These are phyloP conservation scores for Xylariaceae sp. DNA, from an alignment of 2,329 filamentous ascomycete genomes.

Conservation along the genomic window DNA sequence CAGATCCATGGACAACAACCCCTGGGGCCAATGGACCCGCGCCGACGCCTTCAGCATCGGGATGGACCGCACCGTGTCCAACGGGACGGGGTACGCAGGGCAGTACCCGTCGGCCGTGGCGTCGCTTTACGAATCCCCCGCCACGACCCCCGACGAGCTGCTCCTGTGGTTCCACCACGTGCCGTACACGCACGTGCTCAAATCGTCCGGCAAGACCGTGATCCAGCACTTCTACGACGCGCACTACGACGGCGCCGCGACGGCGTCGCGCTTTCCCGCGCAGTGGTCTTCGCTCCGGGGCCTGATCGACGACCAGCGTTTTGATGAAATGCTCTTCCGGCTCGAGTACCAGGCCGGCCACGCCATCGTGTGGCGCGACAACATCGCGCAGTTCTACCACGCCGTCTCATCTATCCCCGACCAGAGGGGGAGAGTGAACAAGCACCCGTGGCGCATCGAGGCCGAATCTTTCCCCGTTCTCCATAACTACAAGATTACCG, in stretches of 20 bases:
- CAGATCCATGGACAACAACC: slow-evolving; percentile 53
- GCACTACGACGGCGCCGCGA: slow-evolving; percentile 49
- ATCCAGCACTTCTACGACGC: slow-evolving; percentile 52
- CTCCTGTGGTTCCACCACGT: slow-evolving; percentile 73
- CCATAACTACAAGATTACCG: slow-evolving; percentile 48
- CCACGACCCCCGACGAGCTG: slow-evolving; percentile 61
- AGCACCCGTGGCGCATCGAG: slow-evolving; percentile 62
- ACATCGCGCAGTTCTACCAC: slow-evolving; percentile 59
- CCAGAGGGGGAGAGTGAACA: slow-evolving; percentile 47
- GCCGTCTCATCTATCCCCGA: slow-evolving; percentile 58
- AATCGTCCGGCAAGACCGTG: slow-evolving; percentile 62
- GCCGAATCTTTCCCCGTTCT: slow-evolving; percentile 57
- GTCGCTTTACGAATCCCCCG: slow-evolving; percentile 50
- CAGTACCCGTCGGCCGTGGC: slow-evolving; percentile 61
- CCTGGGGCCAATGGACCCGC: slow-evolving; percentile 68
- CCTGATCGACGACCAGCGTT: slow-evolving; percentile 56
- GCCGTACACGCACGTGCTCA: slow-evolving; percentile 56
- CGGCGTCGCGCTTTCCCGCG: slow-evolving; percentile 51
- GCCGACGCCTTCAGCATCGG: slow-evolving; percentile 55
- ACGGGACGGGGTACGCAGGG: slow-evolving; percentile 60
- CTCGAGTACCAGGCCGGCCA: slow-evolving; percentile 64
- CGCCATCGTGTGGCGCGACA: slow-evolving; percentile 64
- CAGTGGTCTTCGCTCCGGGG: slow-evolving; percentile 51
- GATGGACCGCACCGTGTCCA: slow-evolving; percentile 65
- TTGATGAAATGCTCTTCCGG: slow-evolving; percentile 51